Evolutionary conservation across 345 rosid species (phyloP), one percentile per base, ranked within the genome.

Genomic region (Lumnitzera littorea): DNA sequence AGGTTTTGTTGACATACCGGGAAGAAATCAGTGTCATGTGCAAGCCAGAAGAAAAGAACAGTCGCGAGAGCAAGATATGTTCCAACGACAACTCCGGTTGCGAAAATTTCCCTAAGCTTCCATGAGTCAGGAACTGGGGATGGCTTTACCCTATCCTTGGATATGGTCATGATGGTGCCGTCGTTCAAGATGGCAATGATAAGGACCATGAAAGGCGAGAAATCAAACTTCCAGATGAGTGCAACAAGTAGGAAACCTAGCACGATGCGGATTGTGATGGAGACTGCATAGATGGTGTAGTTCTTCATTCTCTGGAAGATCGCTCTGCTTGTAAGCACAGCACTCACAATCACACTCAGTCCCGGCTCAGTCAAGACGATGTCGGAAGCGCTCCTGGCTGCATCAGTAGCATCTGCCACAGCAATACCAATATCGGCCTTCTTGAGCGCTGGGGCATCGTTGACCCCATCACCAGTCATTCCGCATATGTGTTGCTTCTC

Each of bases 301-400:
- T 74, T 74, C 62, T 74, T 74, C 78, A 74, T 74, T 57, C 78
- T 70, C 62, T 74, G 78, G 71, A 74, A 74, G 58, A 74, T 74
- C 46, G 78, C 78, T 50, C 78, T 63, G 71, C 74, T 69, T 15
- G 78, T 74, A 46, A 74, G 55, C 17, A 74, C 78, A 9, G 78
- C 78, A 12, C 78, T 70, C 24, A 74, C 58, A 24, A 74, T 74
- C 7, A 74, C 78, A 51, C 78, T 74, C 60, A 74, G 50, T 10
- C 78, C 78, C 0, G 78, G 78, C 55, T 74, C 74, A 0, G 78
- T 74, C 53, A 74, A 16, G 48, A 74, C 78, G 49, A 74, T 74
- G 58, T 74, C 78, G 0, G 78, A 70, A 12, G 78, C 78, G 24
- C 74, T 54, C 53, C 78, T 62, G 13, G 78, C 78, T 12, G 74